Evolutionary conservation across 495 filamentous ascomycete genomes (phyloP), one percentile per base, ranked within the genome.

Genomic region (Podospora sp.): DNA sequence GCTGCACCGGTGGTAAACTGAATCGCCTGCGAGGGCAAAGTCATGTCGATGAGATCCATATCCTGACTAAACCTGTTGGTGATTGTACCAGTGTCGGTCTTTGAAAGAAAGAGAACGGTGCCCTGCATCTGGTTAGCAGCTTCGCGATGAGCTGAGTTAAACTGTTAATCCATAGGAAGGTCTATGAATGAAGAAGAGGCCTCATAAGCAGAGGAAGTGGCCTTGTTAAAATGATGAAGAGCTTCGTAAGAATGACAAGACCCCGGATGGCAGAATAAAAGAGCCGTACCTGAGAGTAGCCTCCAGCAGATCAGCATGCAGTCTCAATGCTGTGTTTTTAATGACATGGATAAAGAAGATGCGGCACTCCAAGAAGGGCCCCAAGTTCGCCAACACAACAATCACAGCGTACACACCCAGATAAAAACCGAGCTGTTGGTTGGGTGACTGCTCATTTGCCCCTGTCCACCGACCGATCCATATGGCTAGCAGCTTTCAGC

Each of bases 401-500:
- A 89, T 79, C 73, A 86, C 78, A 20, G 76, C 82, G 66, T 88
- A 88, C 26, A 88, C 81, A 12, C 86, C 85, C 6, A 89, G 71
- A 59, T 84, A 89, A 50, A 84, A 80, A 6, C 78, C 84, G 6
- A 85, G 68, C 18, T 79, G 71, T 26, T 73, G 72, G 52, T 81
- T 82, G 7, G 80, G 79, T 18, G 80, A 85, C 14, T 49, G 27
- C 18, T 36, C 35, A 52, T 63, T 85, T 12, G 79, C 79, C 6
- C 60, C 67, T 9, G 85, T 77, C 86, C 86, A 88, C 79, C 79
- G 84, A 65, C 83, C 81, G 3, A 88, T 66, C 86, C 85, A 88
- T 49, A 87, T 77, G 40, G 77, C 80, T 83, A 51, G 24, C 35
- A 40, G 24, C 58, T 11, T 27, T 60, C 29, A 36, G 25, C 61